Conservation (phyloP, 129 eudicot species). For the Kitagawia praeruptora region DNA sequence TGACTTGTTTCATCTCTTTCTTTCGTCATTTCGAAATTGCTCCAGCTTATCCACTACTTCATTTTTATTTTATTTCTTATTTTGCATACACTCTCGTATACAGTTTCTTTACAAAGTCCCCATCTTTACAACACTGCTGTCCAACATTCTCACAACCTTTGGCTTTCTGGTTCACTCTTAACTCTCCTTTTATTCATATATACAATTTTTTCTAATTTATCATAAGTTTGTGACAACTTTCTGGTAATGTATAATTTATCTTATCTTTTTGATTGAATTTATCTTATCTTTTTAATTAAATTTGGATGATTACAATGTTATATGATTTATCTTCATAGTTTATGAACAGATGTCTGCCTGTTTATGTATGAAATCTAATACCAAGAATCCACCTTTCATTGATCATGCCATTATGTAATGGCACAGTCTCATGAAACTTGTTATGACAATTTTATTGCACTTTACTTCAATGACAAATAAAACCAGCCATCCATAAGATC, state of each 20-base stretch:
- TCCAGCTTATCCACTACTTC: background rate
- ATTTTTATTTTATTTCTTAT: too few species aligned
- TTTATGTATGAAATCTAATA: background rate
- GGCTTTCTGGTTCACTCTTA: background rate
- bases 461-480: background rate
- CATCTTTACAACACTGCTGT: background rate
- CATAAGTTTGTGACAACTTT: background rate
- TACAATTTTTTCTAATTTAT: background rate
- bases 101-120: background rate
- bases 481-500: background rate
- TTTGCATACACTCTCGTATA: background rate
- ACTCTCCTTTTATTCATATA: background rate
- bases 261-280: too few species aligned
- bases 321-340: background rate
- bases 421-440: background rate
- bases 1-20: slow-evolving; percentile 9
- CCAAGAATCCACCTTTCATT: background rate
- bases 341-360: background rate
- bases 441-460: background rate
- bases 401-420: background rate
- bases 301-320: background rate
- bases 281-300: background rate
- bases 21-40: background rate
- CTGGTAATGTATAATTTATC: background rate
- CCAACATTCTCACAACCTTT: background rate